A percentile compares a stretch with the other conserved stretches of the same genome.
Evolutionary conservation across 2,329 filamentous ascomycete species (phyloP).

Genomic region (Cryoendolithus antarcticus): DNA sequence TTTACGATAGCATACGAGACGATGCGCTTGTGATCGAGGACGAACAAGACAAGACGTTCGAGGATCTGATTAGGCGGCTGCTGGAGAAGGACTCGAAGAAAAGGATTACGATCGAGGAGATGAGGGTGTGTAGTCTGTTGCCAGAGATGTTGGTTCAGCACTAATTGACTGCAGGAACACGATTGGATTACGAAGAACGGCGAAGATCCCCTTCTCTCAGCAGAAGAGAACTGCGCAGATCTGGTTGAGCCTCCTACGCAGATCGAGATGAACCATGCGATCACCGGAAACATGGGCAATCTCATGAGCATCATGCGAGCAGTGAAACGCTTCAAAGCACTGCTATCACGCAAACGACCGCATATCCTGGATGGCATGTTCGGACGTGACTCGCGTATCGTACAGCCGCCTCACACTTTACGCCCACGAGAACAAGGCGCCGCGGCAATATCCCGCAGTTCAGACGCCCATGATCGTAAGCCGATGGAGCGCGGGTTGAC

Average conservation of each 20-base stretch:
- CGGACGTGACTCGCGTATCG: slow-evolving; percentile 45
- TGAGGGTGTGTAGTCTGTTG: slow-evolving; percentile 51
- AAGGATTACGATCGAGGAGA: slow-evolving; percentile 68
- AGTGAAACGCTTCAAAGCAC: slow-evolving; percentile 72
- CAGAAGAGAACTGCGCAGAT: slow-evolving; percentile 75
- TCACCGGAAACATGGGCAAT: slow-evolving; percentile 79
- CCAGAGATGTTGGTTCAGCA: slow-evolving; percentile 2
- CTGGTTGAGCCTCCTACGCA: slow-evolving; percentile 75
- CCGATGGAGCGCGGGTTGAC: slow-evolving; percentile 38
- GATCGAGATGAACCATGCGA: slow-evolving; percentile 78
- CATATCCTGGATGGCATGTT: slow-evolving; percentile 47
- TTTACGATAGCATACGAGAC: slow-evolving; percentile 77
- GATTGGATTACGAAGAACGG: slow-evolving; percentile 83
- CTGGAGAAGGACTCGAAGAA: slow-evolving; percentile 76
- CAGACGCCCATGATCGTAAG: slow-evolving; percentile 39
- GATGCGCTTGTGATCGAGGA: slow-evolving; percentile 52
- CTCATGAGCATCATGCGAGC: slow-evolving; percentile 85
- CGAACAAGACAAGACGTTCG: slow-evolving; percentile 55
- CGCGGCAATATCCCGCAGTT: slow-evolving; percentile 31
- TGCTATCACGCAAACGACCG: slow-evolving; percentile 48
- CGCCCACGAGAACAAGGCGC: slow-evolving; percentile 14
- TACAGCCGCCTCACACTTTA: slow-evolving; percentile 45
- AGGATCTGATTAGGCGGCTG: slow-evolving; percentile 59
- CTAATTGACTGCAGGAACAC: slow-evolving; percentile 51
- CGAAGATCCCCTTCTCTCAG: slow-evolving; percentile 62